A percentile compares a stretch with the other conserved stretches of the same genome.
phyloP scores from a whole-genome alignment of 75 land plant species.

The Adiantum capillusveneris region DNA sequence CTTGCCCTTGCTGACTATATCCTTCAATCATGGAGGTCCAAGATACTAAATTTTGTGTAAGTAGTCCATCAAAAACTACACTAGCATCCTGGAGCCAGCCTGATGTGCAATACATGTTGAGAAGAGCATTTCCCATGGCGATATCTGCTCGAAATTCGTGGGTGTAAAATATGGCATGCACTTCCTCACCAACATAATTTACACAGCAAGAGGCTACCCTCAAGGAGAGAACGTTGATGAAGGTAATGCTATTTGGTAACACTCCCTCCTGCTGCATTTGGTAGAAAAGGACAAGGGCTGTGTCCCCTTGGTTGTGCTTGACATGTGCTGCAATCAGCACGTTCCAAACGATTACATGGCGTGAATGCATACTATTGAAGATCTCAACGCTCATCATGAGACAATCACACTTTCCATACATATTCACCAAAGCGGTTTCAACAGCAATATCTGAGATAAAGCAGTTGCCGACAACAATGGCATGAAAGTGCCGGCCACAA shows the following conservation, averaged over 20 bases:
- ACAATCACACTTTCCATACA: slow-evolving; percentile 41
- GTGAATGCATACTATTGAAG: slow-evolving; percentile 20
- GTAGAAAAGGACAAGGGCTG: slow-evolving; percentile 30
- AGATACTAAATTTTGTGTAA: slow-evolving; percentile 42
- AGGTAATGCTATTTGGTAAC: slow-evolving; percentile 46
- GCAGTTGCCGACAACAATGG: slow-evolving; percentile 15
- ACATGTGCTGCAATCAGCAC: slow-evolving; percentile 40
- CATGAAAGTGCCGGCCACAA: slow-evolving; percentile 25
- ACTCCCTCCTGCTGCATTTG: slow-evolving; percentile 28
- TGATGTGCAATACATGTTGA: slow-evolving; percentile 58
- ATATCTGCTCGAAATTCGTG: slow-evolving; percentile 19
- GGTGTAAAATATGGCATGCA: slow-evolving; percentile 42
- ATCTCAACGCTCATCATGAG: slow-evolving; percentile 29
- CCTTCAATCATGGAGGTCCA: slow-evolving; percentile 14
- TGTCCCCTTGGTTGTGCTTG: slow-evolving; percentile 18
- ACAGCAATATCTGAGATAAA: slow-evolving; percentile 17
- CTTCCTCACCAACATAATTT: slow-evolving; percentile 15
- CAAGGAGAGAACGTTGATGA: slow-evolving; percentile 35
- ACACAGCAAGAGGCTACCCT: slow-evolving; percentile 21
- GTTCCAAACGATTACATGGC: slow-evolving; percentile 53
- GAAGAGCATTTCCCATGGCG: slow-evolving; percentile 39
- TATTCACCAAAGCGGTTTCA: slow-evolving; percentile 41
- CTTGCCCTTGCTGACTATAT: slow-evolving; percentile 11
- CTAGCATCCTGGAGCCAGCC: slow-evolving; percentile 23
- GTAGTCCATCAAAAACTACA: slow-evolving; percentile 22